Conservation (phyloP, 139 green algal species). For the Chlorella sp. region DNA sequence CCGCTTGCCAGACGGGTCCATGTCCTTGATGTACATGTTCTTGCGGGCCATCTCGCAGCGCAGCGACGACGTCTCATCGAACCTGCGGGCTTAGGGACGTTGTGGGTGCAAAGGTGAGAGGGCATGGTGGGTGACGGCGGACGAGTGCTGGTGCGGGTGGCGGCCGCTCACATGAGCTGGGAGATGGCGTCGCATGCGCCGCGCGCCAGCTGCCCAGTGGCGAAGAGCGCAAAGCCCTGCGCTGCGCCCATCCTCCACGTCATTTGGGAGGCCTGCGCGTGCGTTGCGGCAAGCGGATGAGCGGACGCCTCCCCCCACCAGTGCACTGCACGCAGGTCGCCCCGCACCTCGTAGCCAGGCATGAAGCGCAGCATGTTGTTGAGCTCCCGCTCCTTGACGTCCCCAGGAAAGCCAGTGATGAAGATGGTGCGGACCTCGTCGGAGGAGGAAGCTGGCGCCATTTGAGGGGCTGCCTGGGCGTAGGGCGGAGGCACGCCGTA, state of each 20-base stretch:
- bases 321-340: too few relatives aligned
- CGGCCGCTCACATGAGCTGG: slow-evolving; percentile 22
- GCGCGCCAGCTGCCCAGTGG: slow-evolving; percentile 35
- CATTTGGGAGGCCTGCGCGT: slow-evolving; percentile 65
- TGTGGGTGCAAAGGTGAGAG: too few relatives aligned
- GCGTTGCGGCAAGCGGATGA: too few relatives aligned
- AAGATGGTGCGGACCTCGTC: slow-evolving; percentile 86
- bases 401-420: slow-evolving; percentile 79
- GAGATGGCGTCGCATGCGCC: slow-evolving; percentile 39
- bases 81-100: too few relatives aligned
- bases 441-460: too few relatives aligned
- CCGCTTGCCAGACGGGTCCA: slow-evolving; percentile 37
- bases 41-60: slow-evolving; percentile 87
- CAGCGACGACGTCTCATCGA: slow-evolving; percentile 61
- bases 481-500: not conserved
- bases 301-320: too few relatives aligned
- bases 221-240: slow-evolving; percentile 85
- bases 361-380: slow-evolving; percentile 91
- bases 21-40: slow-evolving; percentile 75
- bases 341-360: slow-evolving; percentile 79
- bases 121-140: too few relatives aligned
- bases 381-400: slow-evolving; percentile 91
- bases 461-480: too few relatives aligned
- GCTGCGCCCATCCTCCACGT: slow-evolving; percentile 63
- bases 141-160: too few relatives aligned